Conservation (phyloP, 495 filamentous ascomycete genomes). For the Parathielavia hyrcaniae region DNA sequence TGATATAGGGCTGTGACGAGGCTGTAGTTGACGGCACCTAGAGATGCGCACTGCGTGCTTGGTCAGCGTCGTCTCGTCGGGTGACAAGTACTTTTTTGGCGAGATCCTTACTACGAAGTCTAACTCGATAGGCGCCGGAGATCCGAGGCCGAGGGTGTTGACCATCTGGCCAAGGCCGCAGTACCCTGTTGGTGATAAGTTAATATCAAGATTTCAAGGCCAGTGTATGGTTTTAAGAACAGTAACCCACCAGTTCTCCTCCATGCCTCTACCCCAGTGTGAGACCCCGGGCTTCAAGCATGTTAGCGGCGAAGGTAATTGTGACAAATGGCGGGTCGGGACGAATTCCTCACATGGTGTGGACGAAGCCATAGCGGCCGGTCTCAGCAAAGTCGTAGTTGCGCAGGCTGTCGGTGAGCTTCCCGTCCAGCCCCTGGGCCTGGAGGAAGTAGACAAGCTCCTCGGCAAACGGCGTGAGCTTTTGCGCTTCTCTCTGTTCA, state of each 20-base stretch:
- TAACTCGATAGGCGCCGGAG: conserved; percentile 45
- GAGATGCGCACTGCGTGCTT: conserved; percentile 57
- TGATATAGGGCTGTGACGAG: conserved; percentile 67
- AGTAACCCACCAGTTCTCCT: conserved; percentile 51
- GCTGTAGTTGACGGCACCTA: conserved; percentile 64
- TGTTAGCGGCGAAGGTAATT: not conserved
- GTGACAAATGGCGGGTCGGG: too few relatives aligned
- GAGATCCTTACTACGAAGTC: conserved; percentile 50
- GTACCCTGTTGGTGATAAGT: conserved; percentile 38
- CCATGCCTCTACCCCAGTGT: conserved; percentile 46
- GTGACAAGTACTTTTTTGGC: not conserved
- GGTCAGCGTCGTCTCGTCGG: not conserved
- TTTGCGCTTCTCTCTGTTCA: conserved; percentile 22
- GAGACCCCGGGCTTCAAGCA: conserved; percentile 43
- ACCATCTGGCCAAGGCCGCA: conserved; percentile 62
- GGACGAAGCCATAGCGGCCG: conserved; percentile 64
- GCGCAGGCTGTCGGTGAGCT: conserved; percentile 51
- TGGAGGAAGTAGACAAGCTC: conserved; percentile 66
- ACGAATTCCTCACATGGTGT: conserved; percentile 53
- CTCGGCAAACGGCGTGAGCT: conserved; percentile 57
- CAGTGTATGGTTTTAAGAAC: not conserved
- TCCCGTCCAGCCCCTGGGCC: conserved; percentile 58
- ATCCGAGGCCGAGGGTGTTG: conserved; percentile 48
- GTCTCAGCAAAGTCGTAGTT: conserved; percentile 74
- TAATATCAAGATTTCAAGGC: not conserved